Conservation (phyloP, 495 filamentous ascomycete species). For the Penicillium tannophilum region DNA sequence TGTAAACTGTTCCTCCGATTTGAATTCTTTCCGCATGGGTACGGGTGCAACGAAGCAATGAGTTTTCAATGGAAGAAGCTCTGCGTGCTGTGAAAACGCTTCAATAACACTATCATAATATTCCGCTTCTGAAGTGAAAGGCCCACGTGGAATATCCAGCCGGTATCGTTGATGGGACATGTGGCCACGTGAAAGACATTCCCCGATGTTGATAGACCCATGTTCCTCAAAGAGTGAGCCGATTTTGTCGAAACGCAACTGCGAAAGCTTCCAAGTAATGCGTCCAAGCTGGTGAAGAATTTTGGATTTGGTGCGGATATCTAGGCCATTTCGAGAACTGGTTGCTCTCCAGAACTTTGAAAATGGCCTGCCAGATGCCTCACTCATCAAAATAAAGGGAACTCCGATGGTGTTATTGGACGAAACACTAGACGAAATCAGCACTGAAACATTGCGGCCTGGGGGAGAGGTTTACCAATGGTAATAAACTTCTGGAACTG, state of each 20-base stretch:
- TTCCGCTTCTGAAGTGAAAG: constrained; percentile 20
- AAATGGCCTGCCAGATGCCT: constrained; percentile 28
- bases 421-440: constrained; percentile 21
- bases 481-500: constrained; percentile 28
- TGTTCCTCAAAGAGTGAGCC: constrained; percentile 29
- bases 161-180: constrained; percentile 23
- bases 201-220: constrained; percentile 18
- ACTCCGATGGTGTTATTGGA: constrained; percentile 27
- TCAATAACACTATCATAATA: constrained; percentile 21
- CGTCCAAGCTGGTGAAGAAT: constrained; percentile 23
- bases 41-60: constrained; percentile 30
- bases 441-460: background rate
- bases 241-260: constrained; percentile 28
- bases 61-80: constrained; percentile 21
- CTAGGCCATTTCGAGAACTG: constrained; percentile 11
- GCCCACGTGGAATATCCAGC: constrained; percentile 22
- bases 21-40: constrained; percentile 18
- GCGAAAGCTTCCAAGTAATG: constrained; percentile 29
- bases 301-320: constrained; percentile 18
- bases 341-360: constrained; percentile 21
- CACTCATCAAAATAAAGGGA: constrained; percentile 31
- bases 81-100: constrained; percentile 13
- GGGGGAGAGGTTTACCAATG: constrained; percentile 20
- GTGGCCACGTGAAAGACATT: constrained; percentile 31
- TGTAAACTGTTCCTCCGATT: constrained; percentile 12